Base-by-base conservation (phyloP, 2,329 filamentous ascomycete genomes). In the Stenocarpella maydis region DNA sequence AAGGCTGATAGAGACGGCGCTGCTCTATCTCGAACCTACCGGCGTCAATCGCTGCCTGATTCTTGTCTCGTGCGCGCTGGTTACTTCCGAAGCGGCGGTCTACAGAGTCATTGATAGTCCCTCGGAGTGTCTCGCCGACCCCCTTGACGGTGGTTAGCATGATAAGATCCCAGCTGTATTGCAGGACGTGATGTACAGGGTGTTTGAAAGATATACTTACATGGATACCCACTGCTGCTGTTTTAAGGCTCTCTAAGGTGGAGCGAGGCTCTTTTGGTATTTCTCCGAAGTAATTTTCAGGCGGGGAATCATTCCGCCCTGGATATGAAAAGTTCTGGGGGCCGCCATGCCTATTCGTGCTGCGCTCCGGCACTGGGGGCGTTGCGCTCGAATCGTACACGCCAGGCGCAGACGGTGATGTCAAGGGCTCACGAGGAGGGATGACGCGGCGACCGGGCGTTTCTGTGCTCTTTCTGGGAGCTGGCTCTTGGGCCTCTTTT, bases 121-220 rank as follows among this genome's bases (percentile, higher is more conserved):
- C 58, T 34, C 58, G 58, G n/a, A 63, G 58, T 19, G 58, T 63
- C n/a, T 63, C 58, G n/a, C 58, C 58, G n/a, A 63, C 58, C 10
- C 58, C 58, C 58, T 63, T 0, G 9, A 5, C 2, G 8, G 17
- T 5, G 19, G 19, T 63, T 9, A 63, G 58, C 1, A 63, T 19
- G 14, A 49, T 12, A 5, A 37, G 6, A 1, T 17, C 2, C 24
- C 19, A n/a, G 12, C 4, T 5, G 19, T 14, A 1, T 3, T 17
- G 19, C 9, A 15, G n/a, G 37, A 60, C 9, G 7, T 14, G 9
- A 7, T 3, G n/a, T n/a, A n/a, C 19, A 10, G 3, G 24, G 28
- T 3, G 24, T 6, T 2, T 15, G 15, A 28, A 3, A 17, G 28
- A 2, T 24, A 9, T 3, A 49, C 58, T 49, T 19, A 63, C 58